Base-by-base conservation (phyloP, 805 yeast species). In the Metschnikowia orientalis region DNA sequence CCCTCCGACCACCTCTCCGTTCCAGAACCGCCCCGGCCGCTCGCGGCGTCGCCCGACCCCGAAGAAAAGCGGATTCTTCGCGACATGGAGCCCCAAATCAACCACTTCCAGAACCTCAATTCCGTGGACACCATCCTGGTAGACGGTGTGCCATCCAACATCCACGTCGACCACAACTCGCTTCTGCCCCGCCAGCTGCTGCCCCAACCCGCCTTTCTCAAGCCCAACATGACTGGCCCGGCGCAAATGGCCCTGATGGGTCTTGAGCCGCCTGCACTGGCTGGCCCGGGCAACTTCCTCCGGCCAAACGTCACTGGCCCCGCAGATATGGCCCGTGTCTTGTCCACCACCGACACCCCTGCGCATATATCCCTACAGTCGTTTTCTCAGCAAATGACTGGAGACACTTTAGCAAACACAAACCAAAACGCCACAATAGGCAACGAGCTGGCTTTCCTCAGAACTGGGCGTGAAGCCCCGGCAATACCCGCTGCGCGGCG, bases 41-140 rank as follows among this genome's bases (percentile, higher is more conserved):
- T 33, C 39, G 11, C 41, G 11, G 26, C 43, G 18, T 48, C 54
- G 23, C 54, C 49, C 28, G 74, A 72, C 14, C 78, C 73, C 26
- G 81, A 80, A 41, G 94, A 83, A 40, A 79, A 75, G 42, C 82
- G 80, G 45, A 82, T 78, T 27, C 63, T 82, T 19, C 75, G 74
- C 40, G 89, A 80, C 43, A 81, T 82, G 79, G 82, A 77, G 45
- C 81, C 82, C 8, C 81, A 82, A 9, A 73, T 81, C 35, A 77
- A 77, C 41, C 59, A 54, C 30, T 87, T 87, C 58, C 80, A 76
- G 32, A 79, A 83, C 49, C 81, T 87, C 35, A 75, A 79, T 42
- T 51, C 64, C 18, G 86, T 84, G 23, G 95, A 87, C 52, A 77
- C 85, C 34, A 88, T 81, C 3, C 73, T 83, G 27, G 71, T 78